Evolutionary conservation across 176 grass and related monocot genomes (phyloP), one percentile per base, ranked within the genome.

Genomic region (Metroxylon sagu): DNA sequence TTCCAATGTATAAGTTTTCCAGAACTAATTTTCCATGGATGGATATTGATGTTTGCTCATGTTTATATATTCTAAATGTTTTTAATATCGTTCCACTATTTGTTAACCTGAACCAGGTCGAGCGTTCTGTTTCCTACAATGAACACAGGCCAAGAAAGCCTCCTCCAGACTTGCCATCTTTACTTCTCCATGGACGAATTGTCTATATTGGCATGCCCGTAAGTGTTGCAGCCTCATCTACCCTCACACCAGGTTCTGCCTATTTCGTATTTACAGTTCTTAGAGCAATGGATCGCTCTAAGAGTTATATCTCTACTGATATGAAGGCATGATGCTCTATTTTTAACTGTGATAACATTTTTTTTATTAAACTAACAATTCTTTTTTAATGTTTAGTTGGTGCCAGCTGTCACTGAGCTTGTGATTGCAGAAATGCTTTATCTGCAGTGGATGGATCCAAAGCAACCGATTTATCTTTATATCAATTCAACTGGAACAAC

Each of bases 131-230:
- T 60, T 86, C 77, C 60, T 90, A 82, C 71, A 95, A 79, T 54
- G 35, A 81, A 62, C 77, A 84, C 60, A 70, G 77, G 21, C 74
- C 78, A 50, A 60, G 71, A 57, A 77, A 71, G 28, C 77, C 78
- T 63, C 92, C 84, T 17, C 84, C 87, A 49, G 87, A 97, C 88
- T 52, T 82, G 53, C 87, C 87, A 56, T 97, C 92, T 19, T 56
- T 82, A 73, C 92, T 97, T 77, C 81, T 97, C 53, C 67, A 77
- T 78, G 81, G 77, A 0, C 78, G 92, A 19, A 77, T 91, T 54
- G 72, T 97, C 48, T 91, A 82, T 61, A 75, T 97, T 75, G 77
- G 78, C 67, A 87, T 97, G 83, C 87, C 92, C 28, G 92, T 97
- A 80, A 77, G 90, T 75, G 63, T 77, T 64, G 59, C 8, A 26